A percentile compares a stretch with the other conserved stretches of the same genome.
Conservation (phyloP, 805 yeast genomes). For the Kodamaea laetipori region DNA sequence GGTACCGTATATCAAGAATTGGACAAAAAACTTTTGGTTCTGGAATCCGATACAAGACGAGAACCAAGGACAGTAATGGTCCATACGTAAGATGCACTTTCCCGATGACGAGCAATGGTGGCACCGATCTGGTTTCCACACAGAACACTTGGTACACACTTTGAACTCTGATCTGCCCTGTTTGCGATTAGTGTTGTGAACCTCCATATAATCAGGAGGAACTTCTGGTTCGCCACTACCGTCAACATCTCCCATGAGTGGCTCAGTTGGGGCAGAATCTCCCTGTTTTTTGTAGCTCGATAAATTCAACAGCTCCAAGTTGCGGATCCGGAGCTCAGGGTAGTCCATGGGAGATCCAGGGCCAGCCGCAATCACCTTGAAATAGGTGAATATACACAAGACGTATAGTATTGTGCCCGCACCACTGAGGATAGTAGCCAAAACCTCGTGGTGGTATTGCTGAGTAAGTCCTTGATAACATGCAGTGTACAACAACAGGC, state of each 20-base stretch:
- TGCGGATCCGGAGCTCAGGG: conserved; percentile 39
- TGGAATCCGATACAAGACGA: conserved; percentile 81
- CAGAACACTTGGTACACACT: conserved; percentile 53
- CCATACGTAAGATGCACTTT: conserved; percentile 53
- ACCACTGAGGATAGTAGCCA: conserved; percentile 21
- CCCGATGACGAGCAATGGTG: conserved; percentile 58
- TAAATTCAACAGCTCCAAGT: conserved; percentile 17
- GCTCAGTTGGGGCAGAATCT: too few relatives aligned
- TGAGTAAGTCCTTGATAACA: not conserved
- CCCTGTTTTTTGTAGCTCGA: conserved; percentile 3
- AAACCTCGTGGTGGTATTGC: conserved; percentile 12
- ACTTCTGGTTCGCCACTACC: conserved; percentile 7
- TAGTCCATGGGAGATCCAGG: conserved; percentile 70
- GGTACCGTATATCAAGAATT: conserved; percentile 61
- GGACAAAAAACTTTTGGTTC: conserved; percentile 80
- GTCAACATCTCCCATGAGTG: conserved; percentile 13
- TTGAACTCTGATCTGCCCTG: conserved; percentile 47
- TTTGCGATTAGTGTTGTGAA: conserved; percentile 45
- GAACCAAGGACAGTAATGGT: conserved; percentile 86
- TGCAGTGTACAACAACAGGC: conserved; percentile 28
- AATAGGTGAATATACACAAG: conserved; percentile 53
- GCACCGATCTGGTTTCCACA: conserved; percentile 62
- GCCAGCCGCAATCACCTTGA: conserved; percentile 52
- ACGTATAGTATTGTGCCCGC: conserved; percentile 32
- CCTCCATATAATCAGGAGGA: conserved; percentile 38